Evolutionary conservation across 1,139 yeast genomes (phyloP).

Genomic region (Candida sojae): DNA sequence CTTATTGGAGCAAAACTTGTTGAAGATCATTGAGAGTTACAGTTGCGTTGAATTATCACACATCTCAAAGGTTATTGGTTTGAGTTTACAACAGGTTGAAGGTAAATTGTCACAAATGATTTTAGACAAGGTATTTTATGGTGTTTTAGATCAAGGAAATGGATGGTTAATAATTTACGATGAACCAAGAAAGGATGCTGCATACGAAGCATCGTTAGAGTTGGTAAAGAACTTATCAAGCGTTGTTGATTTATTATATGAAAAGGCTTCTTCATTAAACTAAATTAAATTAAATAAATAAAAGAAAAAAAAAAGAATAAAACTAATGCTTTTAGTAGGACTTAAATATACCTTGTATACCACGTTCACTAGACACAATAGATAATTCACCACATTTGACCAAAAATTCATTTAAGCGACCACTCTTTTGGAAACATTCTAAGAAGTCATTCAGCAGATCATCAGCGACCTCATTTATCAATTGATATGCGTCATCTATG

Average conservation of each 20-base stretch:
- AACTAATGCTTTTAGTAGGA: neutral
- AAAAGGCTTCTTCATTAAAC: constrained; percentile 83
- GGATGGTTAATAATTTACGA: constrained; percentile 95
- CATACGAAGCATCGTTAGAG: constrained; percentile 86
- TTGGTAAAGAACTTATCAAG: constrained; percentile 83
- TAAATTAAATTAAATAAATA: constrained; percentile 18
- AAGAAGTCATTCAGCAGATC: constrained; percentile 42
- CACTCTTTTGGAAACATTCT: constrained; percentile 57
- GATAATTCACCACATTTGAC: constrained; percentile 58
- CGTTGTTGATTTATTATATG: constrained; percentile 89
- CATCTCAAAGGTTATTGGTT: constrained; percentile 83
- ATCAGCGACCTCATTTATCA: constrained; percentile 54
- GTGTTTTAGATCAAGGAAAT: constrained; percentile 96
- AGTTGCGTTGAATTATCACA: constrained; percentile 91
- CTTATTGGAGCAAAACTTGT: constrained; percentile 86
- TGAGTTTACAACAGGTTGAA: constrained; percentile 87
- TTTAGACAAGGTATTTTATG: constrained; percentile 88
- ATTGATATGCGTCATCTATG: constrained; percentile 55
- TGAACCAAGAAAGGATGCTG: constrained; percentile 84
- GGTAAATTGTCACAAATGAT: constrained; percentile 97
- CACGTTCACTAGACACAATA: constrained; percentile 46
- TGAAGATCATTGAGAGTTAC: constrained; percentile 94
- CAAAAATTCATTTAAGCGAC: constrained; percentile 65
- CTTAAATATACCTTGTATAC: constrained; percentile 28
- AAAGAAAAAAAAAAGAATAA: too few relatives aligned